These are phyloP conservation scores for Vitellaria paradoxa DNA, from an alignment of 179 eudicot species.

Conservation along the genomic window DNA sequence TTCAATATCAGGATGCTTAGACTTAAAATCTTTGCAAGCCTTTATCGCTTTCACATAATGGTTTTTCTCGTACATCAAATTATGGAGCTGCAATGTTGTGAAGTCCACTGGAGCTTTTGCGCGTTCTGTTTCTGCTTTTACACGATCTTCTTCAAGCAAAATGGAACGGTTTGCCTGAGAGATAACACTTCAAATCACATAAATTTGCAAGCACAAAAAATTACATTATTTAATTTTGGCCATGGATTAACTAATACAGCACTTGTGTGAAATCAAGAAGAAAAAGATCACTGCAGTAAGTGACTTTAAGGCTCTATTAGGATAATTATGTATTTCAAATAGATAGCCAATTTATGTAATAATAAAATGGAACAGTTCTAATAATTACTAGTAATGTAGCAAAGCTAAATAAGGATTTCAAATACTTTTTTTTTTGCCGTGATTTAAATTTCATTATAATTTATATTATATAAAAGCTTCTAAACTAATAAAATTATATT, in stretches of 20 bases:
- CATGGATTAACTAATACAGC: not conserved
- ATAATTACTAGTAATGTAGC: no score
- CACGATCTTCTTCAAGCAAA: constrained; percentile 83
- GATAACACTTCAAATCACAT: constrained; percentile 15
- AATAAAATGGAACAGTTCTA: no score
- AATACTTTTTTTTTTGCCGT: no score
- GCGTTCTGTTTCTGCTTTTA: constrained; percentile 81
- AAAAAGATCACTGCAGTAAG: not conserved
- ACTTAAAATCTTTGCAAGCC: constrained; percentile 94
- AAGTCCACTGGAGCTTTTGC: constrained; percentile 94
- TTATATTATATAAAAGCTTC: no score
- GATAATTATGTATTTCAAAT: no score
- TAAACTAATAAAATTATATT: no score
- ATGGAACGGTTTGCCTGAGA: constrained; percentile 84
- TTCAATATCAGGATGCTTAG: constrained; percentile 90
- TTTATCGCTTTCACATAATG: constrained; percentile 93
- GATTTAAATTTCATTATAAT: no score
- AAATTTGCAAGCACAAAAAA: constrained; percentile 13
- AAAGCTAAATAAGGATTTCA: no score
- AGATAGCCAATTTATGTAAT: no score
- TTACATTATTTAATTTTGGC: not conserved
- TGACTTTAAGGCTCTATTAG: no score
- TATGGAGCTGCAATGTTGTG: constrained; percentile 90
- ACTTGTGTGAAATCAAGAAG: not conserved
- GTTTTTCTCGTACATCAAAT: constrained; percentile 94